phyloP scores from a whole-genome alignment of 2,329 filamentous ascomycete genomes.

The Exophiala alcalophila region DNA sequence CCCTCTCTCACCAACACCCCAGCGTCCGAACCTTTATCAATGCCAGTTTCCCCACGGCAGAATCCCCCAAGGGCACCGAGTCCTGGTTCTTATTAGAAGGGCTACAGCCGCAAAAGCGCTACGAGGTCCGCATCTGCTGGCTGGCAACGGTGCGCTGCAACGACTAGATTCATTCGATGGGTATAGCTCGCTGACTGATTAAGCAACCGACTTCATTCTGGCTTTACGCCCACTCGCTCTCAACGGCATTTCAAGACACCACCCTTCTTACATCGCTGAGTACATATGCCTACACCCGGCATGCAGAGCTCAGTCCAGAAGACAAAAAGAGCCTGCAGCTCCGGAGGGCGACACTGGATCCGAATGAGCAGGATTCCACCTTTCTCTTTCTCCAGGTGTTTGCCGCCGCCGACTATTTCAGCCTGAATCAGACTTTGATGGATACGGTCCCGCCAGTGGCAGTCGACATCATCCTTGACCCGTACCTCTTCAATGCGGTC shows the following conservation, averaged over 20 bases:
- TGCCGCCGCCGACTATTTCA: conserved; percentile 82
- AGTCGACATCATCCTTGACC: conserved; percentile 81
- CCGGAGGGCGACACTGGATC: conserved; percentile 5
- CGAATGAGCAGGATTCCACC: conserved; percentile 33
- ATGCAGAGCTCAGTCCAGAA: conserved; percentile 32
- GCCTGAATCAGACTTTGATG: conserved; percentile 73
- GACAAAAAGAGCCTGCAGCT: conserved; percentile 21
- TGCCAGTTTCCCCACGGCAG: conserved; percentile 63
- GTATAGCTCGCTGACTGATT: conserved; percentile 4
- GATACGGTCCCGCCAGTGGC: conserved; percentile 66
- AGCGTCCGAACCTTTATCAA: conserved; percentile 62
- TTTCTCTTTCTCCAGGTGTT: conserved; percentile 70
- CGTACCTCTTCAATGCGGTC: conserved; percentile 74
- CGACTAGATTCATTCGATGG: conserved; percentile 8
- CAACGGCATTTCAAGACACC: conserved; percentile 60
- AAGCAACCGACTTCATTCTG: conserved; percentile 84
- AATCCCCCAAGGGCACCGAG: conserved; percentile 55
- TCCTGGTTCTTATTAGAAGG: conserved; percentile 77
- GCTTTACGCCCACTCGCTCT: conserved; percentile 62
- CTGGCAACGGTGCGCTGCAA: conserved; percentile 70
- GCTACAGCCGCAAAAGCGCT: conserved; percentile 69
- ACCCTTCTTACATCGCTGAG: conserved; percentile 64
- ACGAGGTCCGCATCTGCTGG: conserved; percentile 94
- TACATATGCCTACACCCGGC: conserved; percentile 56
- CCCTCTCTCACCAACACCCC: conserved; percentile 58